Percentiles rank a stretch among this genome's conserved stretches.
Evolutionary conservation across 306 rosid species (phyloP).

Genomic region (Pueraria montana): DNA sequence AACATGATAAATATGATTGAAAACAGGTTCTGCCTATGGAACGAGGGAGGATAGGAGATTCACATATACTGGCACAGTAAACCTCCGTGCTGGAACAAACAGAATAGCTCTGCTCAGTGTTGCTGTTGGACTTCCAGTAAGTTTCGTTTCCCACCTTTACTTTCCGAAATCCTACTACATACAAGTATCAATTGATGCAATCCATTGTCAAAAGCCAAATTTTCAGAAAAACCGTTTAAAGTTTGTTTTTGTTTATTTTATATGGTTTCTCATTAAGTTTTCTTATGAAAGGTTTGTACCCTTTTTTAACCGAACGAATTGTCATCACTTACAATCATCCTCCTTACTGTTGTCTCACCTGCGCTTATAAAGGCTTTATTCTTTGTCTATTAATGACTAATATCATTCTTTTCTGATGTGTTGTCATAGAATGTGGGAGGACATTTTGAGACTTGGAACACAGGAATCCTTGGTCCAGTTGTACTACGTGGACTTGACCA

Average conservation of each 20-base stretch:
- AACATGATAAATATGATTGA: constrained; percentile 35
- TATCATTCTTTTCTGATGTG: constrained; percentile 41
- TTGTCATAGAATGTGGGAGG: constrained; percentile 89
- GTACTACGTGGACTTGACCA: constrained; percentile 92
- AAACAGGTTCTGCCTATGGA: constrained; percentile 93
- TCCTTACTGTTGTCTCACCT: not conserved
- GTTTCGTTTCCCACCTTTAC: constrained; percentile 50
- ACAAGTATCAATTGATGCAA: not conserved
- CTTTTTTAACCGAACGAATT: not conserved
- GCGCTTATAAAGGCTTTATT: not conserved
- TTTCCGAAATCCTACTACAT: constrained; percentile 29
- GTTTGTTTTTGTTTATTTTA: not conserved
- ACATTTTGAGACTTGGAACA: constrained; percentile 92
- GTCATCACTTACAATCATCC: not conserved
- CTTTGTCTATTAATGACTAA: constrained; percentile 11
- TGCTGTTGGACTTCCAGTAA: constrained; percentile 96
- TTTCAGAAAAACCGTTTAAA: not conserved
- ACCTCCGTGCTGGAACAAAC: constrained; percentile 87
- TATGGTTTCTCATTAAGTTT: constrained; percentile 7
- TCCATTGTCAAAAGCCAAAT: not conserved
- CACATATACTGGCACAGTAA: constrained; percentile 78
- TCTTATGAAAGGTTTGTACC: not conserved
- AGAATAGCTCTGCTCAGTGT: constrained; percentile 90
- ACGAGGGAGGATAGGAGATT: constrained; percentile 87
- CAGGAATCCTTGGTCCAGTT: constrained; percentile 98